Evolutionary conservation across 208 protist species (phyloP), one percentile per base, ranked within the genome.

Genomic region (Borovskyia barvae): DNA sequence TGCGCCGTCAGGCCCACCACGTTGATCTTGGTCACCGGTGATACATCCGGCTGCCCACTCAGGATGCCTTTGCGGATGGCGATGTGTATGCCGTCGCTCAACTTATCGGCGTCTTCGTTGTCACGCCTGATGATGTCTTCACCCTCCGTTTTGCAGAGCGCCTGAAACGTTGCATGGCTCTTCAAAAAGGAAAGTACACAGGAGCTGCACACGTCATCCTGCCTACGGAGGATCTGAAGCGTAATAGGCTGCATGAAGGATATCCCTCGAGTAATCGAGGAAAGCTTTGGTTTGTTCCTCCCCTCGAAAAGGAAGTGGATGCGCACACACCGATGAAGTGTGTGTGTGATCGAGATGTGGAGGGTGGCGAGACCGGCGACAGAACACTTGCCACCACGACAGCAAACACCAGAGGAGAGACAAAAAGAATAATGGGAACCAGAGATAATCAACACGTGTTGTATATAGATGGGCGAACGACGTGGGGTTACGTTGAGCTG

Each of bases 101-200:
- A 78, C 62, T 95, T 95, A 45, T 87, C 81, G 2, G 84, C 81
- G 56, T 97, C 92, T 67, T 95, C 87, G 35, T 77, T 57, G 73
- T 97, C 92, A 32, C 92, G 80, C 22, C 48, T 54, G 30, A 95
- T 59, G 55, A 97, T 93, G 32, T 48, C 47, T 28, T 86, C 64
- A 0, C 85, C 89, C 56, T 97, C 92, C 45, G 50, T 75, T 30
- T 54, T 42, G 3, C 81, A 72, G 25, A 97, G 80, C 1, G 20
- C 14, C 56, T 80, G 48, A 54, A 97, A 96, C 26, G 32, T 33
- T 2, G 64, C 41, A 47, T 79, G 76, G 35, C 67, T 26, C 20
- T 53, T 39, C n/a, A 97, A 74, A 5, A 85, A 26, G 0, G 47
- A 4, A n/a, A 95, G 69, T 9, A 95, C 73, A 14, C 63, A 74